Percentiles rank a stretch among this genome's conserved stretches.
Conservation (phyloP, 345 rosid genomes). For the Firmiana major region DNA sequence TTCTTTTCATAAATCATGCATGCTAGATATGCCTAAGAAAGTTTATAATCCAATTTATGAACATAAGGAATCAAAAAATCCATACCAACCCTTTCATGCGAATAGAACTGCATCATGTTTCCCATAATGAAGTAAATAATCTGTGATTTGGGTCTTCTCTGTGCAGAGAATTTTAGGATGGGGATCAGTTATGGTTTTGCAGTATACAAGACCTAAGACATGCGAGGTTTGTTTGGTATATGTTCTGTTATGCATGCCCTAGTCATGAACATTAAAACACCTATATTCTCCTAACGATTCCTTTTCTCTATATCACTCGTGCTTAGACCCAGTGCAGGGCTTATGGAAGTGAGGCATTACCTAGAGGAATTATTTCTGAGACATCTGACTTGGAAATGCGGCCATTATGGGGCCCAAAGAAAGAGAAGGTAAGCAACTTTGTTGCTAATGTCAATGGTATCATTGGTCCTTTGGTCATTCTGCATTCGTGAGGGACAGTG, state of each 20-base stretch:
- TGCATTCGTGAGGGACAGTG: background rate
- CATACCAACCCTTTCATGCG: background rate
- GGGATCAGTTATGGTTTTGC: conserved; percentile 28
- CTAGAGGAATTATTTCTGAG: conserved; percentile 57
- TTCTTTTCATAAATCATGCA: background rate
- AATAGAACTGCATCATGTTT: background rate
- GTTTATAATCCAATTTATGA: background rate
- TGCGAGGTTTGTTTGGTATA: conserved; percentile 41
- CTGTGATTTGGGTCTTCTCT: background rate
- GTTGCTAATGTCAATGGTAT: background rate
- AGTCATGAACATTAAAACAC: background rate
- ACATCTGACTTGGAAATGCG: conserved; percentile 72
- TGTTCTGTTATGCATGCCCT: background rate
- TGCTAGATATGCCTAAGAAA: background rate
- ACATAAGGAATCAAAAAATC: background rate
- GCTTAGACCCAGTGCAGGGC: conserved; percentile 38
- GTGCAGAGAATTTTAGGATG: conserved; percentile 35
- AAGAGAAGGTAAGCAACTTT: conserved; percentile 33
- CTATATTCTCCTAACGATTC: background rate
- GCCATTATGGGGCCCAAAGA: conserved; percentile 49
- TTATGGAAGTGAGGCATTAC: conserved; percentile 47
- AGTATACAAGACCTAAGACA: conserved; percentile 26
- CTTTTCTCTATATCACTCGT: background rate
- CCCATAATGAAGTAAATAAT: background rate
- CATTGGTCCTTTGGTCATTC: background rate